Conservation (phyloP, 73 alveolate species). For the Symbiodinium pilosum region DNA sequence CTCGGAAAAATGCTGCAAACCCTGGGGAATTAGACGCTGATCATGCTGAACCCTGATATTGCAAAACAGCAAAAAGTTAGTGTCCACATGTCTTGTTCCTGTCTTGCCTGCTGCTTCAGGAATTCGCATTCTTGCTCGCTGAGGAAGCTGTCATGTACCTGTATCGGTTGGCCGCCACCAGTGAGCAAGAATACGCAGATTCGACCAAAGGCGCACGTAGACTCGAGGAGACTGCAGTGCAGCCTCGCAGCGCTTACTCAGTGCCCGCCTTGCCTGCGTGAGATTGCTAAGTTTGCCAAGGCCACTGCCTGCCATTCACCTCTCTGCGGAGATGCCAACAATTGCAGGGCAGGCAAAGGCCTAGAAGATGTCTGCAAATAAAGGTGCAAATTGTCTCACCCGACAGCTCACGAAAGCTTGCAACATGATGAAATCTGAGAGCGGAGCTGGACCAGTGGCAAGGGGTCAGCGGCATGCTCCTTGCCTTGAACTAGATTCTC, state of each 20-base stretch:
- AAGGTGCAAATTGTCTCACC: no score
- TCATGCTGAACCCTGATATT: no score
- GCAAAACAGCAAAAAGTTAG: no score
- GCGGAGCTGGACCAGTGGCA: background rate
- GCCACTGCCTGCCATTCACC: background rate
- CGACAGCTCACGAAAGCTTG: no score
- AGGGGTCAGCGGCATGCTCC: background rate
- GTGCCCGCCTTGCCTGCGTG: background rate
- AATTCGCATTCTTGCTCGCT: constrained; percentile 31
- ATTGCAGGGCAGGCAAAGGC: background rate
- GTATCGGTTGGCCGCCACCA: no score
- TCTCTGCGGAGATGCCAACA: background rate
- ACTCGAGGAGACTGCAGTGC: constrained; percentile 20
- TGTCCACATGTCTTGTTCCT: no score
- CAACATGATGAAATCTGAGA: background rate
- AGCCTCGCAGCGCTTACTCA: background rate
- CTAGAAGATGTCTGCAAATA: background rate
- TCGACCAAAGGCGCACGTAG: background rate
- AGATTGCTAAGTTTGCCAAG: background rate
- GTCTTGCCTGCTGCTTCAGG: constrained; percentile 45
- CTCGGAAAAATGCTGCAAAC: no score
- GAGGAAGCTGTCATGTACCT: constrained; percentile 54
- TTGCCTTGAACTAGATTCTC: background rate
- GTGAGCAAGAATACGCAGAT: no score
- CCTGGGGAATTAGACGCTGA: no score